Percentiles rank a stretch among this genome's conserved stretches.
These are phyloP conservation scores for Raffaelea ambrosiae DNA, from an alignment of 2,329 filamentous ascomycete species.

Conservation along the genomic window DNA sequence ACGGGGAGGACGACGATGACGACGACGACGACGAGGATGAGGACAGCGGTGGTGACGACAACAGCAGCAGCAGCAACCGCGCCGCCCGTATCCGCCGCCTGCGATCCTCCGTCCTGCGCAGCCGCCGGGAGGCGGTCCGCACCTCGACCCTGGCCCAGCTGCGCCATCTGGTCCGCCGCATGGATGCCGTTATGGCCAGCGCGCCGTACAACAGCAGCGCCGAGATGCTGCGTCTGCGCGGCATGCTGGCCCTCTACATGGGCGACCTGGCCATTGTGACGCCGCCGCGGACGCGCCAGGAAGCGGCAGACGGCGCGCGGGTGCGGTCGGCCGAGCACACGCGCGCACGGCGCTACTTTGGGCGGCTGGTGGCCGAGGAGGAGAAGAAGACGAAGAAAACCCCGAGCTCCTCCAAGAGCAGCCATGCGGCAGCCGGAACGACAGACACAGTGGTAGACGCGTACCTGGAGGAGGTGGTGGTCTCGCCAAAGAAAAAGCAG, in stretches of 20 bases:
- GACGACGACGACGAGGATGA: not conserved
- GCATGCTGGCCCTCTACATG: slow-evolving; percentile 66
- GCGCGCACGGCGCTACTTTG: slow-evolving; percentile 28
- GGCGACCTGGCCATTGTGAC: slow-evolving; percentile 53
- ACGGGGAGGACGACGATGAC: not conserved
- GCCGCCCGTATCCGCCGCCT: not conserved
- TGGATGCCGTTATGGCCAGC: slow-evolving; percentile 63
- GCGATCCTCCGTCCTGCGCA: slow-evolving; percentile 12
- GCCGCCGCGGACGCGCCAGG: slow-evolving; percentile 17
- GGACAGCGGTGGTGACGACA: not conserved
- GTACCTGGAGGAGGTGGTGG: slow-evolving; percentile 4
- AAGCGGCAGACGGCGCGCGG: slow-evolving; percentile 20
- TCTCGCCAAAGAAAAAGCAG: too few species aligned
- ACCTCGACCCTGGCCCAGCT: slow-evolving; percentile 49
- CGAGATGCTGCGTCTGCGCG: slow-evolving; percentile 61
- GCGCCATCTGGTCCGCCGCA: slow-evolving; percentile 53
- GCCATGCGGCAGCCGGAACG: not conserved
- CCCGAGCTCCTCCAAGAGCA: too few species aligned
- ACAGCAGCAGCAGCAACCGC: not conserved
- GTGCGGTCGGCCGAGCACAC: slow-evolving; percentile 25
- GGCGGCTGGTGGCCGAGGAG: slow-evolving; percentile 24
- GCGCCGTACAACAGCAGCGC: slow-evolving; percentile 61
- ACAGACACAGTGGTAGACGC: slow-evolving; percentile 8
- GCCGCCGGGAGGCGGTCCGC: slow-evolving; percentile 32
- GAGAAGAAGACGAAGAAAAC: too few species aligned